A percentile compares a stretch with the other conserved stretches of the same genome.
These are phyloP conservation scores for Schwanniomyces etchellsii DNA, from an alignment of 1,139 yeast genomes.

Conservation along the genomic window DNA sequence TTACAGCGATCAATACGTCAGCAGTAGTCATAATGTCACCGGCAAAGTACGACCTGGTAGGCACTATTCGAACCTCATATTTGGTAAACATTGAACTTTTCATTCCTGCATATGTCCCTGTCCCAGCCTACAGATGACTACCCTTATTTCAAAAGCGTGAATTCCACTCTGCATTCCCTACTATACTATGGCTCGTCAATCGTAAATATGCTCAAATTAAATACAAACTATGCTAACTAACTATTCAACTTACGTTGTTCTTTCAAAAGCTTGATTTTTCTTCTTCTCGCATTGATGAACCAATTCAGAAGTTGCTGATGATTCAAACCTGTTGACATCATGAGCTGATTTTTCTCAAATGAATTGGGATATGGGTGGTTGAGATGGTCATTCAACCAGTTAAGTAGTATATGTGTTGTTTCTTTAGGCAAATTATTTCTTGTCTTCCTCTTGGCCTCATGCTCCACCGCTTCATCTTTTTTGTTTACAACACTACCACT, in stretches of 20 bases:
- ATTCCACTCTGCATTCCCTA: neutral
- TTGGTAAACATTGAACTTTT: no score
- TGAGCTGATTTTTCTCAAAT: conserved; percentile 75
- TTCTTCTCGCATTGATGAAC: conserved; percentile 93
- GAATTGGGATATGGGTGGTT: conserved; percentile 94
- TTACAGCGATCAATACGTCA: conserved; percentile 22
- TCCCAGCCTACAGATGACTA: no score
- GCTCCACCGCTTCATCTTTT: neutral
- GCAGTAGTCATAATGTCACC: conserved; percentile 8
- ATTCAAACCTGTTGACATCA: conserved; percentile 79
- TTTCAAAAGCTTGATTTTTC: conserved; percentile 57
- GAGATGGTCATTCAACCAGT: conserved; percentile 80
- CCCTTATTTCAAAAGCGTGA: no score
- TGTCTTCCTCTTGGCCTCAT: conserved; percentile 33
- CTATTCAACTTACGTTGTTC: conserved; percentile 21
- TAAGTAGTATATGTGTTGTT: conserved; percentile 73
- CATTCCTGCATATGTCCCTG: no score
- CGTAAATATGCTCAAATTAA: neutral
- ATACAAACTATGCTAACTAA: neutral
- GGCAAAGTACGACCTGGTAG: no score
- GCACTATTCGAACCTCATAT: no score
- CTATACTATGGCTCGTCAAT: neutral
- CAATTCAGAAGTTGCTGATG: conserved; percentile 91
- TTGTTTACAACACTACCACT: neutral
- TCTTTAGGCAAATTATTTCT: conserved; percentile 84